phyloP scores from a whole-genome alignment of 306 rosid species.

The Prunus fruticosa region DNA sequence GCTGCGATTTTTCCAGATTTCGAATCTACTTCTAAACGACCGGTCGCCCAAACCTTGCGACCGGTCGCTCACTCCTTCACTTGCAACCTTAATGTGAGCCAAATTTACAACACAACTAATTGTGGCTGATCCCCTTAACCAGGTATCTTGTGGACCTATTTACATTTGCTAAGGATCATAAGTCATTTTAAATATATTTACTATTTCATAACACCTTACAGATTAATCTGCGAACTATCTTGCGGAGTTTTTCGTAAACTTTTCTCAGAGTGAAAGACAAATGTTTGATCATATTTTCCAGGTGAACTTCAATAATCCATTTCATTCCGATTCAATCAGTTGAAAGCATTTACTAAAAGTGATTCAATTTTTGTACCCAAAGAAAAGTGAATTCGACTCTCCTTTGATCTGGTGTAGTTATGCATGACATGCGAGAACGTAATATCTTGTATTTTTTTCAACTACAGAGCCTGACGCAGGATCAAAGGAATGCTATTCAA shows the following conservation, averaged over 20 bases:
- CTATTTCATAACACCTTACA: slow-evolving; percentile 29
- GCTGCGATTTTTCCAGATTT: no score
- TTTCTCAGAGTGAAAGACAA: slow-evolving; percentile 57
- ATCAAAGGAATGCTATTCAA: slow-evolving; percentile 65
- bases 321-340: slow-evolving; percentile 7
- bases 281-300: slow-evolving; percentile 58
- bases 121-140: slow-evolving; percentile 81
- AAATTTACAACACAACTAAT: no score
- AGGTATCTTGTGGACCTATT: slow-evolving; percentile 40
- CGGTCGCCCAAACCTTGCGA: no score
- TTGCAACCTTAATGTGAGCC: no score
- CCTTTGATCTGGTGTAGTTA: not conserved
- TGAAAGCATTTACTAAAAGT: not conserved
- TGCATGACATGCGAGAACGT: not conserved
- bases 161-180: not conserved
- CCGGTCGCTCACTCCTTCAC: no score
- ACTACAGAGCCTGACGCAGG: slow-evolving; percentile 65
- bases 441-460: slow-evolving; percentile 11
- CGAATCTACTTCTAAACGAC: no score
- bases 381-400: not conserved
- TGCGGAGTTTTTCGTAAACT: slow-evolving; percentile 60
- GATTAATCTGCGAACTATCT: slow-evolving; percentile 77
- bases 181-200: not conserved
- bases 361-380: not conserved
- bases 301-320: slow-evolving; percentile 36